A percentile compares a stretch with the other conserved stretches of the same genome.
These are phyloP conservation scores for Neofusicoccum ribis DNA, from an alignment of 2,329 filamentous ascomycete species.

Conservation along the genomic window DNA sequence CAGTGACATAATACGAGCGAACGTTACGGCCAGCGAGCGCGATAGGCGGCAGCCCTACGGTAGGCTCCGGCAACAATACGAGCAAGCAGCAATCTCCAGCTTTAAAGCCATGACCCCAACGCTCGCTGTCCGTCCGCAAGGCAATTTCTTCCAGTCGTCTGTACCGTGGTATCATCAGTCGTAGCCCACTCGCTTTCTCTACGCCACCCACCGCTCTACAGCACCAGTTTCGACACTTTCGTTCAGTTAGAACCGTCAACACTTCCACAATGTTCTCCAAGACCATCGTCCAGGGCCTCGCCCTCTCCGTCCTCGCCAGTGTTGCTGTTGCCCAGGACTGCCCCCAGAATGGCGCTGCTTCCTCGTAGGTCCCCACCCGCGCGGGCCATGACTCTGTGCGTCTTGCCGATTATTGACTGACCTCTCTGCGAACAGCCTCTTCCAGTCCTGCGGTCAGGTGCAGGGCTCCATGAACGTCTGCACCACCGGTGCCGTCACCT, in stretches of 20 bases:
- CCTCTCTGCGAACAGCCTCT: not conserved
- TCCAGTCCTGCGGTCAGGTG: constrained; percentile 6
- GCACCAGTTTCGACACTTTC: not conserved
- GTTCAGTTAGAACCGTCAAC: not conserved
- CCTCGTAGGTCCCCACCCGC: not conserved
- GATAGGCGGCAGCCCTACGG: constrained; percentile 14
- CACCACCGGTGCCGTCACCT: constrained; percentile 15
- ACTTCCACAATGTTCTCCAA: constrained; percentile 7
- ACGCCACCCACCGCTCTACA: not conserved
- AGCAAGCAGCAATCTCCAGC: constrained; percentile 12
- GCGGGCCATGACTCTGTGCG: not conserved
- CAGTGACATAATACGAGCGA: constrained; percentile 11
- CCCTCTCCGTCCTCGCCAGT: not conserved
- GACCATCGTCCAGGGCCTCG: not conserved
- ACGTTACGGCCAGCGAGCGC: not conserved
- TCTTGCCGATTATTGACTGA: not conserved
- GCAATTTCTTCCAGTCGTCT: not conserved
- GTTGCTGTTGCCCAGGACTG: not conserved
- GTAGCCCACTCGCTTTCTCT: constrained; percentile 9
- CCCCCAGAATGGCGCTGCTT: not conserved
- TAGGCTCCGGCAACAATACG: constrained; percentile 9
- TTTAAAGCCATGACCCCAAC: constrained; percentile 15
- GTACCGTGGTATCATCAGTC: not conserved
- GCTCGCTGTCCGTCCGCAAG: not conserved
- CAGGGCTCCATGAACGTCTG: constrained; percentile 18